Percentiles rank a stretch among this genome's conserved stretches.
phyloP scores from a whole-genome alignment of 257 asterid species.

The Nicotiana noctiflora region DNA sequence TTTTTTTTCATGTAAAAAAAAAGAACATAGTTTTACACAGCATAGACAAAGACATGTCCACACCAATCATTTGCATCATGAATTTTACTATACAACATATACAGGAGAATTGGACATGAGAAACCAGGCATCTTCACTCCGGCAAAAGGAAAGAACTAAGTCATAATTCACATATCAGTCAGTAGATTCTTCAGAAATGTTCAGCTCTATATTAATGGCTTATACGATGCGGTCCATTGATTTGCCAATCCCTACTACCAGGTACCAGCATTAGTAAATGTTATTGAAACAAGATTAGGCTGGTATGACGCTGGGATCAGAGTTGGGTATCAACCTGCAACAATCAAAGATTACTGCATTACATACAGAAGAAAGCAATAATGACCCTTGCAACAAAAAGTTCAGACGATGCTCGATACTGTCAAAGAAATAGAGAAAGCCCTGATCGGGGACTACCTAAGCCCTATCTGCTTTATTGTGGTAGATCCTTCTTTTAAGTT shows the following conservation, averaged over 20 bases:
- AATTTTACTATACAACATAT: conserved; percentile 34
- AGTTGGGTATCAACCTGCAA: conserved; percentile 19
- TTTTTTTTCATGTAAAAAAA: not conserved
- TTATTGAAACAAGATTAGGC: not conserved
- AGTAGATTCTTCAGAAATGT: conserved; percentile 17
- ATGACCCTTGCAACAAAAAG: not conserved
- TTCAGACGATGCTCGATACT: not conserved
- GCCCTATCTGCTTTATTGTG: not conserved
- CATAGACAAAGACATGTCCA: conserved; percentile 17
- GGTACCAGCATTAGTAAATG: conserved; percentile 1
- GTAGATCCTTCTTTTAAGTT: not conserved
- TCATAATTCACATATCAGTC: conserved; percentile 25
- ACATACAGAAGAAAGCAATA: not conserved
- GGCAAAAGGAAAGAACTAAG: conserved; percentile 12
- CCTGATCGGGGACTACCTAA: not conserved
- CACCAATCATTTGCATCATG: conserved; percentile 23
- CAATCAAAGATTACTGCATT: not conserved
- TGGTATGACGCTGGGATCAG: conserved; percentile 7
- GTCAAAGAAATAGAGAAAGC: not conserved
- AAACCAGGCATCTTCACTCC: conserved; percentile 20
- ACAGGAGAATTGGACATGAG: conserved; percentile 18
- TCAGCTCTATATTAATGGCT: not conserved
- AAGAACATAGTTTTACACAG: conserved; percentile 8
- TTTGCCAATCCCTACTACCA: not conserved
- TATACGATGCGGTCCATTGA: not conserved